phyloP scores from a whole-genome alignment of 164 flowering plant genomes.

The Piper longum region DNA sequence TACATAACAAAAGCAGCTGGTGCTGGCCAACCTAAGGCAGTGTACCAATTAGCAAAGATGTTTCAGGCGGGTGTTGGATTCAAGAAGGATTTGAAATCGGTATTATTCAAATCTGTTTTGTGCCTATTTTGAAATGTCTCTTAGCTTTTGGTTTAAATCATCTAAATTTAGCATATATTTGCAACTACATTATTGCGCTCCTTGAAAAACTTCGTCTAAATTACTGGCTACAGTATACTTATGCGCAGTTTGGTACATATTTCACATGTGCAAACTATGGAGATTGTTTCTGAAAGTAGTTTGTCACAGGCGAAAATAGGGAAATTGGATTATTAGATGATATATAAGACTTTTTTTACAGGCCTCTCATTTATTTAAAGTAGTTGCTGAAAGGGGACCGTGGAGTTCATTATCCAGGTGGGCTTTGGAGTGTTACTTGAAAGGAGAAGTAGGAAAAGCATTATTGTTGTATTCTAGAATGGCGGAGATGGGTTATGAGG shows the following conservation, averaged over 20 bases:
- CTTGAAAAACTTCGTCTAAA: no score
- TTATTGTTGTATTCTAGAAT: conserved; percentile 85
- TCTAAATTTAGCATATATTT: no score
- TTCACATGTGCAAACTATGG: no score
- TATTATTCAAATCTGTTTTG: conserved; percentile 14
- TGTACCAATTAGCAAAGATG: conserved; percentile 94
- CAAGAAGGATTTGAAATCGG: conserved; percentile 66
- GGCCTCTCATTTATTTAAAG: conserved; percentile 81
- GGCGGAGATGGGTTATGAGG: conserved; percentile 96
- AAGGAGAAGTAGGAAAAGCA: conserved; percentile 89
- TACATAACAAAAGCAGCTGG: conserved; percentile 65
- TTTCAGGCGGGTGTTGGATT: conserved; percentile 90
- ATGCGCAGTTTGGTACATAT: no score
- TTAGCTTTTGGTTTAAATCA: no score
- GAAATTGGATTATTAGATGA: no score
- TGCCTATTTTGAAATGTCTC: not conserved
- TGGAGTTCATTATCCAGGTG: conserved; percentile 96
- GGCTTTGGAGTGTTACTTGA: conserved; percentile 88
- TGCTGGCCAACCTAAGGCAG: conserved; percentile 92
- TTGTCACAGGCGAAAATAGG: no score
- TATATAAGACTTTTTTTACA: conserved; percentile 8
- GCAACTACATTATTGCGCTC: no score
- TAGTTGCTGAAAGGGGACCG: conserved; percentile 99
- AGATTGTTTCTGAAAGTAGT: no score
- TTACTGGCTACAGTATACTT: no score